Evolutionary conservation across 768 basidiomycete species (phyloP), one percentile per base, ranked within the genome.

Genomic region (Heimioporus sp.): DNA sequence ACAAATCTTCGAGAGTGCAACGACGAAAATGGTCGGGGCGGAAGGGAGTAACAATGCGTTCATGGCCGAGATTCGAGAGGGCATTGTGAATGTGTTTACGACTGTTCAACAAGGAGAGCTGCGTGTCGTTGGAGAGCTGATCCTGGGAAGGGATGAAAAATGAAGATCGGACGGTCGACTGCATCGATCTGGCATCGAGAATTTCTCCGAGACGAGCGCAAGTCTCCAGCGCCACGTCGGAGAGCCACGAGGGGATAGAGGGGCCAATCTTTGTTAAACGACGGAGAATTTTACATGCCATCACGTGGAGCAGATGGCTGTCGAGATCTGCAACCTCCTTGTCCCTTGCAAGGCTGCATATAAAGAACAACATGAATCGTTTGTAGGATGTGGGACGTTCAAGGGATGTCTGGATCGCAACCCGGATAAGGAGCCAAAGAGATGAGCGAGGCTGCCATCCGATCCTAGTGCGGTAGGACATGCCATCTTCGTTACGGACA

Each of bases 391-490:
- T 44, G 37, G 55, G 53, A 35, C 53, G 55, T 24, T 49, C 48
- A 34, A 70, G 60, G 1, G 71, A 67, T 0, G 67, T 72, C 55
- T 78, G 76, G n/a, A 76, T 51, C 2, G 72, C 69, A 0, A 80
- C 73, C 5, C 78, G 73, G 35, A 78, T 57, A 15, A 76, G 58
- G 7, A 79, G 71, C 78, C 79, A 81, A 9, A 76, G 60, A 37
- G 36, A 37, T 16, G 36, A n/a, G n/a, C n/a, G n/a, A n/a, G n/a
- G n/a, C n/a, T n/a, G n/a, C n/a, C n/a, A n/a, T n/a, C n/a, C n/a
- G n/a, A n/a, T n/a, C n/a, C n/a, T n/a, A n/a, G n/a, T n/a, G n/a
- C n/a, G n/a, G n/a, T n/a, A n/a, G n/a, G n/a, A n/a, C n/a, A n/a
- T n/a, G n/a, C 17, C 16, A 45, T 19, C 13, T n/a, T 35, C 15